phyloP scores from a whole-genome alignment of 352 stramenopile genomes.

The Phytophthora multivora region DNA sequence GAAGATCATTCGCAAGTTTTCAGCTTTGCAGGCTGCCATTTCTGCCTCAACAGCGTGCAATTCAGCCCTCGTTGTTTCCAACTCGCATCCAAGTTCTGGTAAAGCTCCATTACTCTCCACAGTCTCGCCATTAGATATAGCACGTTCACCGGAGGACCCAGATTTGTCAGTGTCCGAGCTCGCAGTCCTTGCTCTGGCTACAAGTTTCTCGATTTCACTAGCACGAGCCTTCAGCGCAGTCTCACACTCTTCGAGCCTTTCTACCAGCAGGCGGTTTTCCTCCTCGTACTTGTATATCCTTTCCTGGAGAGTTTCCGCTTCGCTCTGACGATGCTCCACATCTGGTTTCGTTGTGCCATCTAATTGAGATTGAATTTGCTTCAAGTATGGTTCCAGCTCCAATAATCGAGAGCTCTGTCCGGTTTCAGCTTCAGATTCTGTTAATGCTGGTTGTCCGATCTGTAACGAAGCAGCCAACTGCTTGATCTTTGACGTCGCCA shows the following conservation, averaged over 20 bases:
- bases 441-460: neutral
- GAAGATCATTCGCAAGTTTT: constrained; percentile 81
- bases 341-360: constrained; percentile 9
- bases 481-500: constrained; percentile 25
- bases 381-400: constrained; percentile 24
- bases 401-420: constrained; percentile 3
- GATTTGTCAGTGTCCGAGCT: constrained; percentile 18
- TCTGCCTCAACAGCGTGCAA: constrained; percentile 50
- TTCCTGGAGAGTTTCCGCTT: constrained; percentile 21
- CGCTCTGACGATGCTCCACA: constrained; percentile 10
- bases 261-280: constrained; percentile 27
- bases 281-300: constrained; percentile 29
- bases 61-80: constrained; percentile 37
- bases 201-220: constrained; percentile 25
- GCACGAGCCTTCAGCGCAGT: constrained; percentile 25
- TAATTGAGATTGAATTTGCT: constrained; percentile 27
- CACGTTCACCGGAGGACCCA: constrained; percentile 15
- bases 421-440: neutral
- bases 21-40: constrained; percentile 62
- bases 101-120: constrained; percentile 19
- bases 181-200: constrained; percentile 6
- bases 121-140: constrained; percentile 20
- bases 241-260: constrained; percentile 38
- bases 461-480: constrained; percentile 11
- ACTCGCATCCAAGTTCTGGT: constrained; percentile 23